phyloP scores from a whole-genome alignment of 176 grass and related monocot genomes.

The Aegilops sharonensis region DNA sequence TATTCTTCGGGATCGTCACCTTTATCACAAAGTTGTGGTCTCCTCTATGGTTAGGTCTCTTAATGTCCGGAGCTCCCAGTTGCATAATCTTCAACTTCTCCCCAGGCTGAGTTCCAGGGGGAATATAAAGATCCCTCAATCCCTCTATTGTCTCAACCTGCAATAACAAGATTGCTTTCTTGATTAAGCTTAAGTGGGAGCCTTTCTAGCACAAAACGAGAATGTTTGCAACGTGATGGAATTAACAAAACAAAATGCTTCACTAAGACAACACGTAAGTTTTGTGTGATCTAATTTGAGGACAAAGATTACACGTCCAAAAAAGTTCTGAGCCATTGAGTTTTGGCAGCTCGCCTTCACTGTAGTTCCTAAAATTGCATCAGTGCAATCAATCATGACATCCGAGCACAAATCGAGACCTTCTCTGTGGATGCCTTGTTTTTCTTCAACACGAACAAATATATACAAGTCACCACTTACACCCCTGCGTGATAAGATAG shows the following conservation, averaged over 20 bases:
- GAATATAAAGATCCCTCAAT: conserved; percentile 68
- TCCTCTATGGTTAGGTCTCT: conserved; percentile 60
- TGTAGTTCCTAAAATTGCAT: conserved; percentile 86
- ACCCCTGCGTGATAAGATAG: conserved; percentile 51
- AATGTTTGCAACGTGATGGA: background rate
- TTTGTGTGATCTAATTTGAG: background rate
- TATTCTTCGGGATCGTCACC: conserved; percentile 71
- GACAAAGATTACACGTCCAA: background rate
- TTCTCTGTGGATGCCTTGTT: conserved; percentile 69
- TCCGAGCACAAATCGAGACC: conserved; percentile 72
- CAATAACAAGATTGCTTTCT: conserved; percentile 29
- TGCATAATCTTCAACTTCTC: conserved; percentile 57
- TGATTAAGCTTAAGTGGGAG: conserved; percentile 2
- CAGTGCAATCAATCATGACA: conserved; percentile 72
- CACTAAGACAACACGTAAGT: background rate
- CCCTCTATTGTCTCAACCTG: conserved; percentile 92
- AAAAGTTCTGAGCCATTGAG: background rate
- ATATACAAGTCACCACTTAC: conserved; percentile 70
- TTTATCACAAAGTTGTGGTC: conserved; percentile 80
- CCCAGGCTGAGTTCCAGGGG: conserved; percentile 83
- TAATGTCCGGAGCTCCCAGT: conserved; percentile 66
- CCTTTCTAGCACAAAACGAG: background rate
- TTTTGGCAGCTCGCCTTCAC: conserved; percentile 55
- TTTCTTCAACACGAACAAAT: conserved; percentile 66
- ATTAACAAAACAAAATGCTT: background rate